These are phyloP conservation scores for Scheffersomyces stambukii DNA, from an alignment of 1,139 yeast genomes.

Conservation along the genomic window DNA sequence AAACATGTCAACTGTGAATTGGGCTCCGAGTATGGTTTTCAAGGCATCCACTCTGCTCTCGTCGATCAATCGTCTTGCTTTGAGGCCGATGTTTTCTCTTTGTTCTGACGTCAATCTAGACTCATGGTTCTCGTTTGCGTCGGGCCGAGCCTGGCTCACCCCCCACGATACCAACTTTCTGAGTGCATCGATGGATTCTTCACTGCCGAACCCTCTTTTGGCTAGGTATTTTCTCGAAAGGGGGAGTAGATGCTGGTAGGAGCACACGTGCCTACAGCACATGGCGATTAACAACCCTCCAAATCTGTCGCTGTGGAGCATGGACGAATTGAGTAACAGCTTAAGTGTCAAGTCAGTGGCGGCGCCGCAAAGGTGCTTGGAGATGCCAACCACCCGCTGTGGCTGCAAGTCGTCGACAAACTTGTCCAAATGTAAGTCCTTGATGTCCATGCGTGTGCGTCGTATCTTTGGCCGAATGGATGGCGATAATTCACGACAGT, in stretches of 20 bases:
- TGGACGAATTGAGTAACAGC: conserved; percentile 50
- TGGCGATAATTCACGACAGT: conserved; percentile 19
- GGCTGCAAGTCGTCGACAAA: conserved; percentile 30
- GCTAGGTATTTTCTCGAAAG: conserved; percentile 43
- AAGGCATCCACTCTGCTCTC: conserved; percentile 48
- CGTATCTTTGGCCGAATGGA: conserved; percentile 30
- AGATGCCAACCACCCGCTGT: conserved; percentile 51
- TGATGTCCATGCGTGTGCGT: conserved; percentile 71
- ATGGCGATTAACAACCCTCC: conserved; percentile 77
- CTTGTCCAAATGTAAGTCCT: conserved; percentile 57
- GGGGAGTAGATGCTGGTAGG: conserved; percentile 46
- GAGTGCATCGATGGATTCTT: conserved; percentile 48
- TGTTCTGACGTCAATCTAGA: conserved; percentile 38
- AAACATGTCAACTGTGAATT: conserved; percentile 45
- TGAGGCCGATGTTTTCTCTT: conserved; percentile 56
- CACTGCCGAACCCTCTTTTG: conserved; percentile 24
- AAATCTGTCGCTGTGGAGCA: conserved; percentile 18
- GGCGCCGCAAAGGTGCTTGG: conserved; percentile 90
- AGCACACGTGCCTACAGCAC: conserved; percentile 91
- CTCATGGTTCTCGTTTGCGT: conserved; percentile 28
- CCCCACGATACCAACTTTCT: conserved; percentile 84
- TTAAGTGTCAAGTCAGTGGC: conserved; percentile 84
- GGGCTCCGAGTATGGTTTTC: conserved; percentile 21
- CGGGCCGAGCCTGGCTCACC: conserved; percentile 35
- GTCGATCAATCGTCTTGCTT: conserved; percentile 70